Evolutionary conservation across 768 basidiomycete species (phyloP).

Genomic region (Trametopsis cervina): DNA sequence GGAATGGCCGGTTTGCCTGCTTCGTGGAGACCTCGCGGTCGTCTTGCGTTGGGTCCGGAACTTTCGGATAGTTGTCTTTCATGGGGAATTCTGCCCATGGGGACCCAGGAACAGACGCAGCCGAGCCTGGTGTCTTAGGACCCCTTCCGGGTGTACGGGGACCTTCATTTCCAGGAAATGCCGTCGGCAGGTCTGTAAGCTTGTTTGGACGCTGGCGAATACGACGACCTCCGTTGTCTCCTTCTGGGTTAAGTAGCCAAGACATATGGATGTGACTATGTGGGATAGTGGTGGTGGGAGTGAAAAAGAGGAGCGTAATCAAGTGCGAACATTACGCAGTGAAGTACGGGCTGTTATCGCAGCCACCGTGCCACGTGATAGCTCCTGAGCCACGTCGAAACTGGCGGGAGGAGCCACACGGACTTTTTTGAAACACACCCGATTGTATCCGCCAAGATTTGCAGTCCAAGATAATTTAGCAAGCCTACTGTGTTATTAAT

Average conservation of each 20-base stretch:
- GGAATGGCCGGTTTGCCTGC: slow-evolving; percentile 78
- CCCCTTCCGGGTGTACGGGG: slow-evolving; percentile 13
- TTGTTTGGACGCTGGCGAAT: slow-evolving; percentile 16
- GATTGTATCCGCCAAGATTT: too few species aligned
- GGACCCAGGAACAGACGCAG: slow-evolving; percentile 15
- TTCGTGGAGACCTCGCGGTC: slow-evolving; percentile 73
- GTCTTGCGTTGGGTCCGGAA: slow-evolving; percentile 56
- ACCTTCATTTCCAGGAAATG: slow-evolving; percentile 1
- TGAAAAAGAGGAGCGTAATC: too few species aligned
- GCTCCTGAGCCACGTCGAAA: too few species aligned
- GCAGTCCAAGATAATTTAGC: too few species aligned
- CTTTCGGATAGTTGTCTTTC: slow-evolving; percentile 39
- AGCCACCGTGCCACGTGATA: too few species aligned
- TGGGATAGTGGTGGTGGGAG: slow-evolving; percentile 6
- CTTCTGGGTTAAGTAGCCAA: slow-evolving; percentile 48
- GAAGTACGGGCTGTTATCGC: too few species aligned
- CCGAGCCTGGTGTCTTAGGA: slow-evolving; percentile 7
- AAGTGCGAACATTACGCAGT: too few species aligned
- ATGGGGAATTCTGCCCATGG: slow-evolving; percentile 23
- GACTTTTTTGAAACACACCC: too few species aligned
- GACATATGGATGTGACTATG: too few species aligned
- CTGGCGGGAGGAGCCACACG: too few species aligned
- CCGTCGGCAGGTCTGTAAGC: slow-evolving; percentile 11
- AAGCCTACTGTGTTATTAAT: too few species aligned
- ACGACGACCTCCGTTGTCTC: slow-evolving; percentile 14